Evolutionary conservation across 2,329 filamentous ascomycete genomes (phyloP).

Genomic region (Cordyceps cicadae): DNA sequence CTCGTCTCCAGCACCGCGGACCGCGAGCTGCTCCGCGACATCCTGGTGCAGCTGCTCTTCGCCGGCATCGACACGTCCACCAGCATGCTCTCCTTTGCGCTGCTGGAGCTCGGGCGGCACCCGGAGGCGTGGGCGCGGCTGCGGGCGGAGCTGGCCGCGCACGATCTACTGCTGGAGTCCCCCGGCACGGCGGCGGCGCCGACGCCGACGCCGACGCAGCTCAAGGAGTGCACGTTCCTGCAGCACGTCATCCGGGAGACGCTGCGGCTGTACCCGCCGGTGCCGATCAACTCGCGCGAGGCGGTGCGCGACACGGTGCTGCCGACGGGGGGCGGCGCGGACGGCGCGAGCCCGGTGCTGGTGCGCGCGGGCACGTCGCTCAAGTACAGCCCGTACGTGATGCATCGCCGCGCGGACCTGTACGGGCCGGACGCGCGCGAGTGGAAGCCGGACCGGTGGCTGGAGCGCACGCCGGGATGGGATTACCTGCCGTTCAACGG

Average conservation of each 20-base stretch:
- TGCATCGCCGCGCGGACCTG: constrained; percentile 23
- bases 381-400: constrained; percentile 9
- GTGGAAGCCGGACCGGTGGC: constrained; percentile 25
- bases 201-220: not conserved
- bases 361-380: not conserved
- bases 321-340: not conserved
- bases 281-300: not conserved
- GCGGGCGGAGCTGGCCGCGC: not conserved
- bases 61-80: constrained; percentile 7
- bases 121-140: not conserved
- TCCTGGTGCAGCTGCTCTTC: constrained; percentile 1
- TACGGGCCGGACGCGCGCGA: constrained; percentile 21
- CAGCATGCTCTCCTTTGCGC: not conserved
- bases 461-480: constrained; percentile 23
- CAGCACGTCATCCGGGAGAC: not conserved
- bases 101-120: not conserved
- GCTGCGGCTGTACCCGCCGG: not conserved
- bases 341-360: not conserved
- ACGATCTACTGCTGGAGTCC: not conserved
- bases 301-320: not conserved
- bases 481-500: constrained; percentile 31
- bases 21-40: not conserved
- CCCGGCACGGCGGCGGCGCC: too few species aligned
- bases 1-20: not conserved
- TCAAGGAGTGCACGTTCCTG: not conserved